These are phyloP conservation scores for Adiantum capillusveneris DNA, from an alignment of 75 land plant genomes.

Conservation along the genomic window DNA sequence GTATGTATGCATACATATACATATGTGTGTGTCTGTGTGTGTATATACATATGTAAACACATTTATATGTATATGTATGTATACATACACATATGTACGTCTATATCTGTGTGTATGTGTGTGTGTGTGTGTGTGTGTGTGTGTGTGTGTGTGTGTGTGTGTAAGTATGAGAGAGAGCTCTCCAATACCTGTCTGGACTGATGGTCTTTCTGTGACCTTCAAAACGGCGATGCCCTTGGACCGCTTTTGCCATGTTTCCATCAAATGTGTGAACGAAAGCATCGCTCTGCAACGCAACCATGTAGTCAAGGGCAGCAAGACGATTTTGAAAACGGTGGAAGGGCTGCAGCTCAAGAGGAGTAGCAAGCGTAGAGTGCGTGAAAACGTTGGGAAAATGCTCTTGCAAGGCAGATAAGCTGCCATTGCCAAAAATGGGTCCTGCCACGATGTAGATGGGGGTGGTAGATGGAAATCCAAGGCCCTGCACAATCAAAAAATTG, in stretches of 20 bases:
- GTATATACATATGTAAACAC: too few species aligned
- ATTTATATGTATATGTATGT: too few species aligned
- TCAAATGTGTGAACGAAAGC: conserved; percentile 88
- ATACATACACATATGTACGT: not conserved
- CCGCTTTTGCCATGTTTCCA: conserved; percentile 96
- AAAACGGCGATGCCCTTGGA: conserved; percentile 80
- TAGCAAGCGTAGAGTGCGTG: conserved; percentile 61
- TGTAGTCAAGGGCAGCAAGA: conserved; percentile 84
- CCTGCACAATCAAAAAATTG: too few species aligned
- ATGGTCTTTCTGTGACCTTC: conserved; percentile 79
- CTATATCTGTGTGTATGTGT: not conserved
- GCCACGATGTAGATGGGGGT: conserved; percentile 88
- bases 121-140: not conserved
- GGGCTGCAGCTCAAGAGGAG: conserved; percentile 52
- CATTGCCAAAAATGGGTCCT: conserved; percentile 68
- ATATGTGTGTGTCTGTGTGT: too few species aligned
- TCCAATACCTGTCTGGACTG: conserved; percentile 74
- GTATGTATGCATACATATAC: too few species aligned
- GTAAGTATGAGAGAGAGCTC: not conserved
- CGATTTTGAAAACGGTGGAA: conserved; percentile 51
- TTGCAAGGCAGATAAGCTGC: conserved; percentile 46
- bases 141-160: not conserved
- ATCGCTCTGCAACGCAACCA: conserved; percentile 75
- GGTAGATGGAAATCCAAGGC: conserved; percentile 64
- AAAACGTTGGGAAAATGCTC: conserved; percentile 61